phyloP scores from a whole-genome alignment of 805 yeast species.

The Kazachstania bromeliacearum region DNA sequence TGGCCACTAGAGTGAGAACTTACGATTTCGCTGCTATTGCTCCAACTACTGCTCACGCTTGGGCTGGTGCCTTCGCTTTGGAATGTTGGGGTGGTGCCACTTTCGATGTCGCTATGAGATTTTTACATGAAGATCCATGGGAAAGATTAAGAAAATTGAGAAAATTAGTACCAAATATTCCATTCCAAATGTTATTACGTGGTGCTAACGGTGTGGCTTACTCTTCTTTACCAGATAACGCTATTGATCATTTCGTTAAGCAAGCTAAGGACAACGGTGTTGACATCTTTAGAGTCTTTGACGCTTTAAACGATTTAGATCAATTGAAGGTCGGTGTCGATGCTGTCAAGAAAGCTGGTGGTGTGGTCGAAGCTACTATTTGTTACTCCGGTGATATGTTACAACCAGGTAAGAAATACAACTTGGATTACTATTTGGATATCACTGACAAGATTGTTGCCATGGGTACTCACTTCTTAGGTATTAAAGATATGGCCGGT shows the following conservation, averaged over 20 bases:
- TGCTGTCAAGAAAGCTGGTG: constrained; percentile 97
- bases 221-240: constrained; percentile 95
- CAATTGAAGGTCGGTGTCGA: constrained; percentile 96
- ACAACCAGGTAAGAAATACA: constrained; percentile 90
- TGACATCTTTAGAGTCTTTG: constrained; percentile 95
- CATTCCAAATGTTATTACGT: constrained; percentile 97
- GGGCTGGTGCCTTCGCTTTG: constrained; percentile 82
- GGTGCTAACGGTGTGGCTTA: constrained; percentile 99
- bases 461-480: constrained; percentile 94
- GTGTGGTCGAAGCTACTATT: constrained; percentile 96
- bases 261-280: constrained; percentile 96
- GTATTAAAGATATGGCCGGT: constrained; percentile 99
- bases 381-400: constrained; percentile 99
- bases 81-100: constrained; percentile 99
- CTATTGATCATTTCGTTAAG: constrained; percentile 90
- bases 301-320: constrained; percentile 92
- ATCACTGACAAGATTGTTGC: constrained; percentile 75
- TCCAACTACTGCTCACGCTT: constrained; percentile 84
- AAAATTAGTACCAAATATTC: constrained; percentile 90
- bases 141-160: constrained; percentile 83
- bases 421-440: constrained; percentile 76
- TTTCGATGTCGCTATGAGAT: constrained; percentile 96
- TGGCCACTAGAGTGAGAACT: constrained; percentile 96
- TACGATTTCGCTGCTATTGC: constrained; percentile 87
- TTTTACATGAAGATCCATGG: constrained; percentile 98